Base-by-base conservation (phyloP, 108 stramenopile species). In the Nannochloropsis salina region DNA sequence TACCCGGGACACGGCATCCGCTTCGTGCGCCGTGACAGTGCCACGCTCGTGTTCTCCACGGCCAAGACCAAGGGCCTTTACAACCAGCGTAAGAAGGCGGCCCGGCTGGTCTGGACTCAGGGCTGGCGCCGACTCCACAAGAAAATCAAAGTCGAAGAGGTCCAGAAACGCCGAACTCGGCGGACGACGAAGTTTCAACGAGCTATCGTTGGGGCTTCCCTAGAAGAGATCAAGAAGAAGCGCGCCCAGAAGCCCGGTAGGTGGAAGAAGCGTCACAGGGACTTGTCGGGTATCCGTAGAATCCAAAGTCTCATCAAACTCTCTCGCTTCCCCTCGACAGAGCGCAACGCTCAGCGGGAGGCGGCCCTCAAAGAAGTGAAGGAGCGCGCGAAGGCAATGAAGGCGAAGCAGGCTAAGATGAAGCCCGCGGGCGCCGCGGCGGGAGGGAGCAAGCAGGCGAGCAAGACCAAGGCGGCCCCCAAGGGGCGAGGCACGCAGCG, bases 1-100 rank as follows among this genome's bases (percentile, higher is more conserved):
- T 99, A 97, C 92, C 99, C 99, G 84, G 99, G 99, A 90, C 98
- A 97, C 91, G 99, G 99, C 85, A 95, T 94, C 87, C 96, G 96
- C 43, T 96, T 99, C 93, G 94, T 99, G 88, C 96, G 98, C 91
- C 94, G 96, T 88, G 99, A 99, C 87, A 98, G 97, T 45, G 88
- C 91, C 90, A 98, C 98, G 87, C 85, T 99, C 87, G 95, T 92
- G 92, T 92, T 99, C 82, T 95, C 95, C 84, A 93, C 93, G 41
- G 94, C 96, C 89, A 99, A 99, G 95, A 94, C 96, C 85, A 93
- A 94, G 93, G 92, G 93, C 84, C 92, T 99, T 80, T 96, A 96
- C 83, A 88, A 95, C 82, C 97, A 98, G 91, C 91, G 97, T 84
- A 99, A 99, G 93, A 99, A 99, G 95, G 96, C 99, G 41, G 96